A percentile compares a stretch with the other conserved stretches of the same genome.
These are phyloP conservation scores for Verbascum thapsus DNA, from an alignment of 257 asterid species.

Conservation along the genomic window DNA sequence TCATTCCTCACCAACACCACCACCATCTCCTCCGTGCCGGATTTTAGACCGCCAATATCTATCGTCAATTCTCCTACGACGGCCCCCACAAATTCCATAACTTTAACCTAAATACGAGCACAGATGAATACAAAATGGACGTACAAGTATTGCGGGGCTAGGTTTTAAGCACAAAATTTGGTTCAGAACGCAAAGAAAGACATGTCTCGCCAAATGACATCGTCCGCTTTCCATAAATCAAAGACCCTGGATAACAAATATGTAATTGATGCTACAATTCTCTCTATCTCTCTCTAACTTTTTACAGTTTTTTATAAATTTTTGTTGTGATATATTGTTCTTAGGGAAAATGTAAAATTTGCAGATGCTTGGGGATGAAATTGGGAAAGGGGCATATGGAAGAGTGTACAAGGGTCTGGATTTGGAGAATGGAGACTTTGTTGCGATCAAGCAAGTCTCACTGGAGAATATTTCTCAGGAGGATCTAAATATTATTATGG, in stretches of 20 bases:
- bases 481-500: slow-evolving; percentile 88
- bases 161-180: slow-evolving; percentile 19
- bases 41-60: too few species aligned
- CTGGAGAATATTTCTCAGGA: slow-evolving; percentile 91
- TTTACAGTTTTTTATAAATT: too few species aligned
- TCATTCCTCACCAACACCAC: too few species aligned
- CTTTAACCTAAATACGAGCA: too few species aligned
- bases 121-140: too few species aligned
- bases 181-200: too few species aligned
- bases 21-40: too few species aligned
- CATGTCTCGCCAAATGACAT: slow-evolving; percentile 51
- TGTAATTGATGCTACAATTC: slow-evolving; percentile 28
- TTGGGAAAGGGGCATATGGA: slow-evolving; percentile 98
- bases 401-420: slow-evolving; percentile 98
- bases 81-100: too few species aligned
- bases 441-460: slow-evolving; percentile 96
- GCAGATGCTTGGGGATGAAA: slow-evolving; percentile 98
- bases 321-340: too few species aligned
- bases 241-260: slow-evolving; percentile 56
- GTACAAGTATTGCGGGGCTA: too few species aligned
- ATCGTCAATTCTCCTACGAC: too few species aligned
- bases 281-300: too few species aligned
- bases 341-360: background rate
- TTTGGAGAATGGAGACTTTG: slow-evolving; percentile 96
- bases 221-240: slow-evolving; percentile 53